Percentiles rank a stretch among this genome's conserved stretches.
phyloP scores from a whole-genome alignment of 148 eudicot genomes.

The Vaccinium vitisidaea region DNA sequence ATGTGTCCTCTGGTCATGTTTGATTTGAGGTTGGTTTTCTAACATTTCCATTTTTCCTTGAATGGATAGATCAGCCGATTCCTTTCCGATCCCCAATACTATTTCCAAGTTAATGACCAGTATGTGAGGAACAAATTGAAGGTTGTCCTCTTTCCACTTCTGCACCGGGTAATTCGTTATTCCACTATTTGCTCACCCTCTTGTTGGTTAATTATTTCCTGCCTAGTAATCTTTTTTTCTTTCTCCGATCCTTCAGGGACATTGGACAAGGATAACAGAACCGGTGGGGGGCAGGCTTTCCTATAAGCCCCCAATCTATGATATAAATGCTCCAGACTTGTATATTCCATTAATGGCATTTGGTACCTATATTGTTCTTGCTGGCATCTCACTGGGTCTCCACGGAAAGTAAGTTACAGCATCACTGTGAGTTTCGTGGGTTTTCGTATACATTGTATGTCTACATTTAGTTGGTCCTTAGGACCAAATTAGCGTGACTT shows the following conservation, averaged over 20 bases:
- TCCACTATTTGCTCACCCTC: background rate
- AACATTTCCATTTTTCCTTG: background rate
- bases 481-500: background rate
- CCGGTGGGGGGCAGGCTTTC: constrained; percentile 97
- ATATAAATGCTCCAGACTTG: constrained; percentile 91
- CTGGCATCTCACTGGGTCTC: constrained; percentile 76
- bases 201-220: background rate
- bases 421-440: background rate
- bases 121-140: constrained; percentile 95
- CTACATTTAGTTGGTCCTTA: background rate
- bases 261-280: constrained; percentile 97
- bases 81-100: constrained; percentile 90
- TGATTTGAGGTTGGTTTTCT: background rate
- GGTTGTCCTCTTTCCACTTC: constrained; percentile 85
- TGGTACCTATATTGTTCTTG: constrained; percentile 85
- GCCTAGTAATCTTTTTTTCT: constrained; percentile 4
- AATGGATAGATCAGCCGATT: constrained; percentile 73
- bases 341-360: constrained; percentile 97
- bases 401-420: constrained; percentile 72
- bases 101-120: constrained; percentile 96
- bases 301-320: constrained; percentile 89
- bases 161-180: constrained; percentile 74
- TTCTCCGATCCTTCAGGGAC: constrained; percentile 47
- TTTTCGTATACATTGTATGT: background rate
- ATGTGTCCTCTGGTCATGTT: background rate